phyloP scores from a whole-genome alignment of 345 rosid species.

The Carallia pectinifolia region DNA sequence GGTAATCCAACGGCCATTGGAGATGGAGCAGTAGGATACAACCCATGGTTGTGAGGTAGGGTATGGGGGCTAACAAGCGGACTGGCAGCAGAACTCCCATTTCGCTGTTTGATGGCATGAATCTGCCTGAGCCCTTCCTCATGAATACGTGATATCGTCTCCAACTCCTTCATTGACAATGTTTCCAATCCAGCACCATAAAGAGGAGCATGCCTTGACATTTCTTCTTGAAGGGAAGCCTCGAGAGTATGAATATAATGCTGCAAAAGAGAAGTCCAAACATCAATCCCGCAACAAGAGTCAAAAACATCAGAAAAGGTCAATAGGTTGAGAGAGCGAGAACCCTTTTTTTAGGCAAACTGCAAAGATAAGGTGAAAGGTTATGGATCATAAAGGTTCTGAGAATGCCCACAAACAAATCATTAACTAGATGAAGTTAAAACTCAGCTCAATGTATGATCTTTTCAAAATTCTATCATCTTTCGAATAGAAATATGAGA shows the following conservation, averaged over 20 bases:
- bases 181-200: constrained; percentile 93
- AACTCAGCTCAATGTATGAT: too few relatives aligned
- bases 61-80: constrained; percentile 60
- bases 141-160: constrained; percentile 79
- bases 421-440: neutral
- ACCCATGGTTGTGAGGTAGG: constrained; percentile 59
- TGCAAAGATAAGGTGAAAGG: neutral
- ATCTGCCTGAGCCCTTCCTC: constrained; percentile 95
- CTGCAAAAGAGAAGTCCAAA: constrained; percentile 39
- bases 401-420: neutral
- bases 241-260: constrained; percentile 78
- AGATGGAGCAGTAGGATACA: constrained; percentile 66
- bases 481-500: too few relatives aligned
- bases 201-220: constrained; percentile 87
- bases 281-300: neutral
- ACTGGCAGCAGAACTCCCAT: constrained; percentile 71
- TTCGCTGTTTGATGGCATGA: constrained; percentile 70
- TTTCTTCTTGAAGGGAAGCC: constrained; percentile 79
- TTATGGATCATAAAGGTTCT: neutral
- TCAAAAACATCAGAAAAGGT: neutral
- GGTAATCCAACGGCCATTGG: constrained; percentile 73
- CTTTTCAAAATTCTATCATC: too few relatives aligned
- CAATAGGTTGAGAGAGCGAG: neutral
- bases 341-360: neutral
- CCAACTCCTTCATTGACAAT: constrained; percentile 87